phyloP scores from a whole-genome alignment of 805 yeast genomes.

The Pichia ethanolica region DNA sequence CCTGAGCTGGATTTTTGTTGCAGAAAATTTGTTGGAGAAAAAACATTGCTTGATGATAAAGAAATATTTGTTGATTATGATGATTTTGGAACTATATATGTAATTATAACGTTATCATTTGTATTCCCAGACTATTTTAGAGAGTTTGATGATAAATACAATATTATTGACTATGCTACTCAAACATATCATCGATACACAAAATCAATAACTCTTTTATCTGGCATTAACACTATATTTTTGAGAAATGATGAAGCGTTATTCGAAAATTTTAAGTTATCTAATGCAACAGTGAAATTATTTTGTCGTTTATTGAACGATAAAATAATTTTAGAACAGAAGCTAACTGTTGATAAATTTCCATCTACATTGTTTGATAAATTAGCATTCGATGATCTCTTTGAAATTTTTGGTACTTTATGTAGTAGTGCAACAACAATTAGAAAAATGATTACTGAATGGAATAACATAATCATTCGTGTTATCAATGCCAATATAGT shows the following conservation, averaged over 20 bases:
- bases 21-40: conserved; percentile 17
- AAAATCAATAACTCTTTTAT: conserved; percentile 19
- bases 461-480: conserved; percentile 12
- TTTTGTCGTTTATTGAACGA: conserved; percentile 1
- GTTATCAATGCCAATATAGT: neutral
- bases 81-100: conserved; percentile 4
- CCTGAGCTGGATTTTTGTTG: conserved; percentile 20
- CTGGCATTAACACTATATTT: conserved; percentile 21
- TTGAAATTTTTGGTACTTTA: conserved; percentile 14
- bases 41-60: conserved; percentile 3
- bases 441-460: conserved; percentile 17
- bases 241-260: conserved; percentile 14
- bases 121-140: conserved; percentile 15
- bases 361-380: conserved; percentile 8
- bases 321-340: neutral
- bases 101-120: conserved; percentile 4
- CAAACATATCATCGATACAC: conserved; percentile 9
- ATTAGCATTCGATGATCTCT: conserved; percentile 7
- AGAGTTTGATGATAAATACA: conserved; percentile 16
- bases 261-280: conserved; percentile 15
- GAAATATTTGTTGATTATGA: conserved; percentile 1
- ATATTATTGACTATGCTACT: conserved; percentile 17
- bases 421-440: conserved; percentile 18
- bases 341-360: neutral
- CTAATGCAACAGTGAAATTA: neutral